Evolutionary conservation across 192 early-diverging fungal genomes (phyloP), one percentile per base, ranked within the genome.

Genomic region (Bifiguratus adelaidae): DNA sequence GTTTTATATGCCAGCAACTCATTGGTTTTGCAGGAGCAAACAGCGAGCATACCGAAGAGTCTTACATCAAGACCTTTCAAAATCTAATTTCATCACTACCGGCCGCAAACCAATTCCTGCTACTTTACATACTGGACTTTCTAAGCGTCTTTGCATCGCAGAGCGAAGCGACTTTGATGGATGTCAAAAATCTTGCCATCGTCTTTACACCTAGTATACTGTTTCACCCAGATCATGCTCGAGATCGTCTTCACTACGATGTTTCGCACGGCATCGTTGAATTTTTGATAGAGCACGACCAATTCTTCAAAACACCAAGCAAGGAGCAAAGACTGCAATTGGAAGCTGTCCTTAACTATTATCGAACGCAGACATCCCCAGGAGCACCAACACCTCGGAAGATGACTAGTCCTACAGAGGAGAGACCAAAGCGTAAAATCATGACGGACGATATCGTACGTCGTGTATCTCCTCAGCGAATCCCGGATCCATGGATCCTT

Each of bases 201-300:
- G 78, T 88, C n/a, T 70, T 88, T 53, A 76, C 79, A 46, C 82
- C 82, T 2, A 78, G 82, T 15, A 56, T 88, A 29, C 57, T 88
- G 9, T 77, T 77, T 4, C 85, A 88, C 30, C 82, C 82, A 9
- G 67, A 70, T 28, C 81, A 88, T 38, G 67, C 76, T 36, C 67
- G 75, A 45, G 64, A 74, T 2, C 82, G 80, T 33, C 73, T 80
- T 19, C 76, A 88, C 44, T 88, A 88, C 57, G 78, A 76, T 35
- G 72, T 74, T 15, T 79, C 82, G 8, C 78, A 83, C 42, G 61
- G 72, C 20, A 81, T 88, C 19, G 53, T 88, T 3, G 83, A 82
- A 50, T 88, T 88, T 41, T 58, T 88, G 5, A 88, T 88, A 24
- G 74, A 77, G 48, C 53, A 67, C 33, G 70, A 77, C 41, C 61